phyloP scores from a whole-genome alignment of 2,329 filamentous ascomycete species.

The Chrysoporthe deuterocubensis region DNA sequence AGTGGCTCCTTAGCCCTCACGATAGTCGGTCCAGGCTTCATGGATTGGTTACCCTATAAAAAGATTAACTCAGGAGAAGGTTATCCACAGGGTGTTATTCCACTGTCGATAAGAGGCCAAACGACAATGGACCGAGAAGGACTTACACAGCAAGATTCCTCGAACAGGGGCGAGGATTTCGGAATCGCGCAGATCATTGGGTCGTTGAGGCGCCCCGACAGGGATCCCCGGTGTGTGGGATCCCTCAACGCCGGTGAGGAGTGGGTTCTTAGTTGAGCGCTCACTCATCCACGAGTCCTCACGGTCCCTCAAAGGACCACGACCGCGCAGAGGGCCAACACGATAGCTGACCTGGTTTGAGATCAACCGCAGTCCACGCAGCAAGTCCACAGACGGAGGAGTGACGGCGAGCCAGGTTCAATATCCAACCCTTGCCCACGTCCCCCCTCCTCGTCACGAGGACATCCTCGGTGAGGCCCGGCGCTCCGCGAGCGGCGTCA shows the following conservation, averaged over 20 bases:
- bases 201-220: background rate
- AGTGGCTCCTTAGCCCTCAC: no score
- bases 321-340: background rate
- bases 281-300: background rate
- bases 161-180: background rate
- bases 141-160: background rate
- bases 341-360: no score
- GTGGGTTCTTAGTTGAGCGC: background rate
- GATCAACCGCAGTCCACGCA: no score
- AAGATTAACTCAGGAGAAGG: no score
- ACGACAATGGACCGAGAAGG: no score
- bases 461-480: constrained; percentile 18
- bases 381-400: no score
- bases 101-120: background rate
- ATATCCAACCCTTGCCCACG: background rate
- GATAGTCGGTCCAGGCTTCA: no score
- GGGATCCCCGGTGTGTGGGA: constrained; percentile 4
- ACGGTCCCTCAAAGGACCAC: background rate
- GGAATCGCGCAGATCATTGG: background rate
- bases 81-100: no score
- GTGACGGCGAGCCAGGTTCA: background rate
- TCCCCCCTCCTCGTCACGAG: constrained; percentile 11
- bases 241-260: background rate
- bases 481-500: constrained; percentile 8
- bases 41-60: no score